phyloP scores from a whole-genome alignment of 2,329 filamentous ascomycete species.

The Botrytis deweyae region DNA sequence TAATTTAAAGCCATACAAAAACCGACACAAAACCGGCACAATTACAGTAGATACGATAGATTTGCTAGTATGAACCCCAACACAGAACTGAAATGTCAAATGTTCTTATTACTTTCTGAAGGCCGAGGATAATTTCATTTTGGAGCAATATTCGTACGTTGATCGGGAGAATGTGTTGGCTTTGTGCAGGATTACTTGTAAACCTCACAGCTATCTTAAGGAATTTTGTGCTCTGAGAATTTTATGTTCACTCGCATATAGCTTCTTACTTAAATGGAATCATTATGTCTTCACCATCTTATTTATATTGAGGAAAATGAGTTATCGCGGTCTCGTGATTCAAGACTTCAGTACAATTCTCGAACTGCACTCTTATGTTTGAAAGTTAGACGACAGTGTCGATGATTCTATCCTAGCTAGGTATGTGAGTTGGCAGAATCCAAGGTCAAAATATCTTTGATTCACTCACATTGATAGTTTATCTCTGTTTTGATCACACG shows the following conservation, averaged over 20 bases:
- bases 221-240: not conserved
- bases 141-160: not conserved
- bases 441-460: not conserved
- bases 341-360: not conserved
- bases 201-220: not conserved
- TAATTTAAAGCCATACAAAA: not conserved
- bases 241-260: not conserved
- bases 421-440: not conserved
- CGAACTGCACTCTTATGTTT: not conserved
- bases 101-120: not conserved
- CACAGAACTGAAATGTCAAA: not conserved
- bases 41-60: not conserved
- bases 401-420: not conserved
- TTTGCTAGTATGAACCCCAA: not conserved
- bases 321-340: not conserved
- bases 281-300: not conserved
- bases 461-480: not conserved
- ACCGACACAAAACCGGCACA: not conserved
- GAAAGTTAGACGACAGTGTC: not conserved
- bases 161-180: not conserved
- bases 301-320: not conserved
- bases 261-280: not conserved
- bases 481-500: not conserved
- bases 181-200: not conserved
- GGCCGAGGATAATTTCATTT: not conserved